Base-by-base conservation (phyloP, 805 yeast genomes). In the Isabelozyma rhagii region DNA sequence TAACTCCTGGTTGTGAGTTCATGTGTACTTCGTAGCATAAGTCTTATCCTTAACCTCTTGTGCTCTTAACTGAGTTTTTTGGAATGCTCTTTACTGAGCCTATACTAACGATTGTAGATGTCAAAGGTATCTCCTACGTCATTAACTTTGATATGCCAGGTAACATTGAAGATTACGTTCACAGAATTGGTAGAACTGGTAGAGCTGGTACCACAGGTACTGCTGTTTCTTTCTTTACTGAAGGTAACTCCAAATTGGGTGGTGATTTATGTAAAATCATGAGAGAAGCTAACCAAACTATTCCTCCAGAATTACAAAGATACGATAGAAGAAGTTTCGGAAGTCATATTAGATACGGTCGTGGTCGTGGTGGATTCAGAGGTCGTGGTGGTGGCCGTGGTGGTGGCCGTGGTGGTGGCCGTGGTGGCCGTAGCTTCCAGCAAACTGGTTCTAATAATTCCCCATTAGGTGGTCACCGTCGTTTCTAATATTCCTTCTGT, bases 171-270 rank as follows among this genome's bases (percentile, higher is more conserved):
- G 98, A 94, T 77, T 93, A 93, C 71, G 97, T 93, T 55, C 99
- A 93, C 73, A 85, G 99, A 78, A 94, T 93, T 67, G 99, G 99
- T 73, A 92, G 97, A 83, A 92, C 99, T 57, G 99, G 99, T 71
- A 90, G 99, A 83, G 99, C 97, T 59, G 98, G 98, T 71, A 85
- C 91, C 55, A 79, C 80, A 55, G 99, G 99, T 81, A 92, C 94
- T 54, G 97, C 99, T 49, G 83, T 91, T 58, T 89, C 98, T 8
- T 83, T 93, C 71, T 94, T 94, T 82, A 90, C 97, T 51, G 87
- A 83, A 56, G 92, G 79, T 57, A 89, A 91, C 79, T 77, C 89
- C 61, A 83, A 87, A 75, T 82, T 91, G 72, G 97, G 98, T 60
- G 87, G 89, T 62, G 94, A 90, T 63, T 81, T 94, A 66, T 82